These are phyloP conservation scores for Mycena epipterygia DNA, from an alignment of 768 basidiomycete species.

Conservation along the genomic window DNA sequence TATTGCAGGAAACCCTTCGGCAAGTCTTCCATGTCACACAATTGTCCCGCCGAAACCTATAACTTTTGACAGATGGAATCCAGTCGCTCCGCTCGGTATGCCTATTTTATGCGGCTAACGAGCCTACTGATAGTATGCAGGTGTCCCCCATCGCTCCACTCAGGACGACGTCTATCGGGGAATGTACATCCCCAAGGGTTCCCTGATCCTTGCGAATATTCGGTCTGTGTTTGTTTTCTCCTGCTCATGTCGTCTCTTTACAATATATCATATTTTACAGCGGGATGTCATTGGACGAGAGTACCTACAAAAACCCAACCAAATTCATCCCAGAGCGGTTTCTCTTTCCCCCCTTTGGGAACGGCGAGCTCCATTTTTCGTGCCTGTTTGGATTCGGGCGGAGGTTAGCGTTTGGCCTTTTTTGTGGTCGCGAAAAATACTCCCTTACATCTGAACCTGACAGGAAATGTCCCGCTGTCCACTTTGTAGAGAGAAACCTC, in stretches of 20 bases:
- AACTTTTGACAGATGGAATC: conserved; percentile 30
- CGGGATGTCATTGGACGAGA: conserved; percentile 21
- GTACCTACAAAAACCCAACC: conserved; percentile 2
- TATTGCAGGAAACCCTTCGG: conserved; percentile 38
- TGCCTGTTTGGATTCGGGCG: conserved; percentile 22
- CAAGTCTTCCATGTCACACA: conserved; percentile 9
- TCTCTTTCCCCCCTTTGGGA: neutral
- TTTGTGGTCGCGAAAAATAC: neutral
- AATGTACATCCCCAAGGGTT: conserved; percentile 51
- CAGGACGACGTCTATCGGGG: conserved; percentile 51
- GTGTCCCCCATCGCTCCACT: conserved; percentile 47
- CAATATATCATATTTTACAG: conserved; percentile 18
- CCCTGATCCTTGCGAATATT: conserved; percentile 50
- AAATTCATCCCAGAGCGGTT: conserved; percentile 16
- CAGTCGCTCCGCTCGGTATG: conserved; percentile 34
- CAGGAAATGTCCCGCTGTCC: conserved; percentile 1
- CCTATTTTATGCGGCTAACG: neutral
- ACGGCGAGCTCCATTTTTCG: conserved; percentile 11
- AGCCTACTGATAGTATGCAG: conserved; percentile 28
- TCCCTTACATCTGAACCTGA: conserved; percentile 13
- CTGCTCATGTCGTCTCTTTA: conserved; percentile 17
- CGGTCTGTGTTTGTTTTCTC: conserved; percentile 40
- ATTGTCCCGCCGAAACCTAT: conserved; percentile 3
- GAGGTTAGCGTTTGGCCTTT: conserved; percentile 6
- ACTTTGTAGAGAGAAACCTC: conserved; percentile 1